Percentiles rank a stretch among this genome's conserved stretches.
These are phyloP conservation scores for Phaseolus lunatus DNA, from an alignment of 306 rosid species.

Conservation along the genomic window DNA sequence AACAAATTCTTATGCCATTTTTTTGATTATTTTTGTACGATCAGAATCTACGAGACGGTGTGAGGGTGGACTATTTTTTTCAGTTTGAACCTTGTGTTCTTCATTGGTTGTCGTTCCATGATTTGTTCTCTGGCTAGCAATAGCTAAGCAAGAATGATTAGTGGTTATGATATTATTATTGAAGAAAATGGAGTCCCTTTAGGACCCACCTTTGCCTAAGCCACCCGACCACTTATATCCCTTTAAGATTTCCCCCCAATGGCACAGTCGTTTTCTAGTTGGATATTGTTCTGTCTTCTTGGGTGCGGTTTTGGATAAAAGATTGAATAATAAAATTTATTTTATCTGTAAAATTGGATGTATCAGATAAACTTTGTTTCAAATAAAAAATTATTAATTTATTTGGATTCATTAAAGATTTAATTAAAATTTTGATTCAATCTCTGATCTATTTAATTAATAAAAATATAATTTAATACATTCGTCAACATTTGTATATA, in stretches of 20 bases:
- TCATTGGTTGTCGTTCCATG: slow-evolving; percentile 24
- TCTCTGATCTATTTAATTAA: too few relatives aligned
- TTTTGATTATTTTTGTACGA: not conserved
- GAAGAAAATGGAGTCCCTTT: slow-evolving; percentile 7
- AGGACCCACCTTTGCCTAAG: slow-evolving; percentile 23
- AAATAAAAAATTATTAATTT: too few relatives aligned
- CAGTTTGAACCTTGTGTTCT: not conserved
- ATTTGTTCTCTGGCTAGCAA: slow-evolving; percentile 23
- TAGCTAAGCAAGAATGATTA: slow-evolving; percentile 28
- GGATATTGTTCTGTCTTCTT: not conserved
- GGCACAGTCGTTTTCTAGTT: not conserved
- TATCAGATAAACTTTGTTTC: too few relatives aligned
- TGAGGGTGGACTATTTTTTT: slow-evolving; percentile 28
- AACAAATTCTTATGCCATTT: slow-evolving; percentile 4
- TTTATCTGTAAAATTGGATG: too few relatives aligned
- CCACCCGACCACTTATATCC: slow-evolving; percentile 10
- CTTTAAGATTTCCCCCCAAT: not conserved
- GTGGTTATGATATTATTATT: slow-evolving; percentile 7
- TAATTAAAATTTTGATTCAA: too few relatives aligned
- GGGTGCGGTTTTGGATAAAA: not conserved
- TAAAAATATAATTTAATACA: too few relatives aligned
- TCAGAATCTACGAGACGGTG: slow-evolving; percentile 34
- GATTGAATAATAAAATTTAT: not conserved
- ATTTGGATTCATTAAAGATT: too few relatives aligned
- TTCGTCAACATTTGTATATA: too few relatives aligned